A percentile compares a stretch with the other conserved stretches of the same genome.
phyloP scores from a whole-genome alignment of 345 rosid species.

The Bruguiera sexangula region DNA sequence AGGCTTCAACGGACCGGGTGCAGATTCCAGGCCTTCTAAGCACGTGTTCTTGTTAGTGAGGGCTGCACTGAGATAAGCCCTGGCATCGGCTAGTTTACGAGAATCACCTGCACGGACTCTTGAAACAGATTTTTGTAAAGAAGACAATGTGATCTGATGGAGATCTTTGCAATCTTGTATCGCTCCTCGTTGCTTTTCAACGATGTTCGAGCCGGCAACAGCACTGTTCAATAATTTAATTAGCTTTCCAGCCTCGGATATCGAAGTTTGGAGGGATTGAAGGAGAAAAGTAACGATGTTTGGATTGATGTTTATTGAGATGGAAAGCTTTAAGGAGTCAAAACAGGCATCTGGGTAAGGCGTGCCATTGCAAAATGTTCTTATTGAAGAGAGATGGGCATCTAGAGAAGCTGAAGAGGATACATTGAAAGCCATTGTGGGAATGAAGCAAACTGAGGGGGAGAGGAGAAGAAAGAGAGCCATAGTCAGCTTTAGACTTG shows the following conservation, averaged over 20 bases:
- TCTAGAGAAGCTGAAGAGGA: constrained; percentile 34
- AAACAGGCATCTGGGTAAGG: constrained; percentile 76
- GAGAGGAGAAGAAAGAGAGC: constrained; percentile 19
- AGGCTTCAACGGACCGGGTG: constrained; percentile 64
- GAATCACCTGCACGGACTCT: constrained; percentile 35
- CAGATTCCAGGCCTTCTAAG: constrained; percentile 70
- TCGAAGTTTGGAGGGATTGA: constrained; percentile 58
- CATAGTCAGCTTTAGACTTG: constrained; percentile 1
- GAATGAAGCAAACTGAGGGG: constrained; percentile 31
- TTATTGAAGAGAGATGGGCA: constrained; percentile 34
- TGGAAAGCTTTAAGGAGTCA: constrained; percentile 58
- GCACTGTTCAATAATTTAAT: constrained; percentile 38
- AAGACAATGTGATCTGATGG: constrained; percentile 57
- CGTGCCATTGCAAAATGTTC: constrained; percentile 46
- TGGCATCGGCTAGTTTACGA: constrained; percentile 46
- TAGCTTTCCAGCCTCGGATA: constrained; percentile 61
- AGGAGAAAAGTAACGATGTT: constrained; percentile 54
- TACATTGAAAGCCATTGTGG: constrained; percentile 16
- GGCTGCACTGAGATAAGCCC: constrained; percentile 68
- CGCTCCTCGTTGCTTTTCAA: constrained; percentile 70
- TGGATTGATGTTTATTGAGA: constrained; percentile 62
- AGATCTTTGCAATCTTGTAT: constrained; percentile 77
- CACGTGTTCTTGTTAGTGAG: constrained; percentile 86
- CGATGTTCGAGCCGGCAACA: constrained; percentile 34
- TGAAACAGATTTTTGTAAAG: constrained; percentile 47